Percentiles rank a stretch among this genome's conserved stretches.
Conservation (phyloP, 2,329 filamentous ascomycete genomes). For the Colletotrichum aenigma region DNA sequence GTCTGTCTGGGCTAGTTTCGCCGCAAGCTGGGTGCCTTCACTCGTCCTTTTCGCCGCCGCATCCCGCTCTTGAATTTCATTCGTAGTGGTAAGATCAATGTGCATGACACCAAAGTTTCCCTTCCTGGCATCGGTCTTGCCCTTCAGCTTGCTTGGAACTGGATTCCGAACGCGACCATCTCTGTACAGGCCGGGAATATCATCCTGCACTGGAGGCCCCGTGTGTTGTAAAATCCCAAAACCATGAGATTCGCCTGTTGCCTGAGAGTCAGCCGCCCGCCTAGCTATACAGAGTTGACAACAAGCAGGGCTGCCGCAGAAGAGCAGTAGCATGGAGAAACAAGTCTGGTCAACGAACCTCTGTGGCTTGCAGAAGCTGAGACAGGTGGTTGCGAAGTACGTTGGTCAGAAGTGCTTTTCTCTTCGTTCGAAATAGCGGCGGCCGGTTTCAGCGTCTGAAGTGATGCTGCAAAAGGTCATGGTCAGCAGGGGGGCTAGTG, state of each 20-base stretch:
- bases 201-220: constrained; percentile 23
- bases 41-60: constrained; percentile 65
- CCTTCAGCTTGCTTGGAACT: constrained; percentile 66
- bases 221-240: constrained; percentile 25
- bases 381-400: background rate
- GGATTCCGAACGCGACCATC: constrained; percentile 61
- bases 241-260: background rate
- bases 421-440: background rate
- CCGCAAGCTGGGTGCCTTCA: constrained; percentile 63
- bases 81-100: constrained; percentile 53
- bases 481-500: background rate
- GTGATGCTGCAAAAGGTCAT: background rate
- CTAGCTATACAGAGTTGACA: background rate
- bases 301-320: background rate
- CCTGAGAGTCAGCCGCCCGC: background rate
- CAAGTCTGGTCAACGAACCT: background rate
- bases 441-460: background rate
- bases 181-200: constrained; percentile 26
- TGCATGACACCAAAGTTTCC: constrained; percentile 70
- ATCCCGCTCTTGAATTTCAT: constrained; percentile 52
- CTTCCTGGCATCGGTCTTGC: constrained; percentile 58
- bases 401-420: background rate
- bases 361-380: background rate
- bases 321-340: background rate
- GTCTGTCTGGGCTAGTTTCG: constrained; percentile 58